A percentile compares a stretch with the other conserved stretches of the same genome.
These are phyloP conservation scores for Corymbia calophylla DNA, from an alignment of 441 rosid species.

Conservation along the genomic window DNA sequence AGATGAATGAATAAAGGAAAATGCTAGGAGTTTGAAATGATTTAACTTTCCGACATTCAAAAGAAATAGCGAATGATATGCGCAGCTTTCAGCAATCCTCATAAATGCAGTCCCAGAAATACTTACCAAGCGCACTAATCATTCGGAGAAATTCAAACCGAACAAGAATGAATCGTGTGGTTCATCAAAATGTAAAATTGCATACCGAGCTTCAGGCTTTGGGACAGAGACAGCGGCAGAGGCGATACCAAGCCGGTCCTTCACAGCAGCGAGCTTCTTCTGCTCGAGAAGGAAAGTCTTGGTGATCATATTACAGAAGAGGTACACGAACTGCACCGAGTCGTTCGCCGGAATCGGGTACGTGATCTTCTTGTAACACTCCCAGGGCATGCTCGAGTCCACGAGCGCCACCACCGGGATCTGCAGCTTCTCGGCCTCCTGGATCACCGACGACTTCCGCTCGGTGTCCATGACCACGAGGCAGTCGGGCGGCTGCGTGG, in stretches of 20 bases:
- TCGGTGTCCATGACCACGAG: conserved; percentile 83
- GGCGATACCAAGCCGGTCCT: not conserved
- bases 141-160: not conserved
- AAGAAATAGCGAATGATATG: not conserved
- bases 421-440: conserved; percentile 75
- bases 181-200: not conserved
- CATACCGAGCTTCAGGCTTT: not conserved
- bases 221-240: not conserved
- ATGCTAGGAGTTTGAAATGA: not conserved
- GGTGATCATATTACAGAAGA: conserved; percentile 92
- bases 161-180: not conserved
- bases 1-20: not conserved
- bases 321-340: conserved; percentile 87
- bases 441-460: conserved; percentile 74
- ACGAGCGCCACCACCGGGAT: conserved; percentile 89
- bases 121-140: not conserved
- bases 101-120: not conserved
- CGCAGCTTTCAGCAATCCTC: not conserved
- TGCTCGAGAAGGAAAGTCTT: conserved; percentile 75
- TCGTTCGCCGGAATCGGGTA: conserved; percentile 96
- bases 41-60: not conserved
- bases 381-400: conserved; percentile 82
- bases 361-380: conserved; percentile 59
- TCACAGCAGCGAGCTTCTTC: conserved; percentile 27
- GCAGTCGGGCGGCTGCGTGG: conserved; percentile 88